phyloP scores from a whole-genome alignment of 768 basidiomycete species.

The Leccinellum rugosiceps region DNA sequence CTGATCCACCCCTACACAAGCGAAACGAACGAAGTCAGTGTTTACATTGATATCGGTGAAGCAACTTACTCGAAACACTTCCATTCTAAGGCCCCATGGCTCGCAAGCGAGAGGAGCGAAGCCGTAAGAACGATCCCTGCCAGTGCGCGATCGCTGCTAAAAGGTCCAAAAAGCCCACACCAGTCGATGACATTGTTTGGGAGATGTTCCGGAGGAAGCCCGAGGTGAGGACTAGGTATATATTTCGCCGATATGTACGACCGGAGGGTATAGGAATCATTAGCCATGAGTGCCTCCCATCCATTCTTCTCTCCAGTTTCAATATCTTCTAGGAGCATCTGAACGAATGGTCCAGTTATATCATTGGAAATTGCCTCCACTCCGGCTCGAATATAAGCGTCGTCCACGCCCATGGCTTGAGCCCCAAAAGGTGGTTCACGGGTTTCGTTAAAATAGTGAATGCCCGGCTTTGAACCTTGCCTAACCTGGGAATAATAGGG shows the following conservation, averaged over 20 bases:
- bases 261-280: conserved; percentile 27
- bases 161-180: neutral
- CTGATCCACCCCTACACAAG: no score
- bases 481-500: conserved; percentile 16
- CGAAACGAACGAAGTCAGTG: no score
- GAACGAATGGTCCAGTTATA: conserved; percentile 16
- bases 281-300: conserved; percentile 26
- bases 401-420: conserved; percentile 1
- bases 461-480: conserved; percentile 7
- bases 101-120: neutral
- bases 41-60: no score
- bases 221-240: conserved; percentile 14
- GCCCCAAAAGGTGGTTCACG: conserved; percentile 6
- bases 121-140: no score
- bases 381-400: conserved; percentile 17
- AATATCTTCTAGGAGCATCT: conserved; percentile 18
- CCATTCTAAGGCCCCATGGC: neutral
- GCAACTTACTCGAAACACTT: neutral
- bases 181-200: conserved; percentile 28
- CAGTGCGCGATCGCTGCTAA: no score
- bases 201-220: conserved; percentile 13
- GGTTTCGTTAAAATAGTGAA: conserved; percentile 5
- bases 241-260: conserved; percentile 20
- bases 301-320: conserved; percentile 15
- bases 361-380: conserved; percentile 14